phyloP scores from a whole-genome alignment of 179 eudicot genomes.

The Beta lomatogona region DNA sequence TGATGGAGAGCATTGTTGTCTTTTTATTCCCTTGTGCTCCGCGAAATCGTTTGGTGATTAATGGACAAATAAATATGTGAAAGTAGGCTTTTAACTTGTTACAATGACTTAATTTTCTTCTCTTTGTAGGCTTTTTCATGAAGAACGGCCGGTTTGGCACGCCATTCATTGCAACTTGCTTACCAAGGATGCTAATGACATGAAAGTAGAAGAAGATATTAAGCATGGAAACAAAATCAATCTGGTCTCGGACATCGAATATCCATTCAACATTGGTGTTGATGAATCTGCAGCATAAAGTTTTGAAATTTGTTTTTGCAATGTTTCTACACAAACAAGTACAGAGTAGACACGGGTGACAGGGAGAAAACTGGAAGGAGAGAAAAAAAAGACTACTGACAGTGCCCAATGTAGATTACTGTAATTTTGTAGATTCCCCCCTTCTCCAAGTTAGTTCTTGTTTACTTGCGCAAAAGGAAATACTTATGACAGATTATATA shows the following conservation, averaged over 20 bases:
- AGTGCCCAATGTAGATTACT: conserved; percentile 4
- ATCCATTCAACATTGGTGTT: conserved; percentile 32
- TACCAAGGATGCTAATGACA: conserved; percentile 50
- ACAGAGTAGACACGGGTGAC: background rate
- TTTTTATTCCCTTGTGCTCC: too few relatives aligned
- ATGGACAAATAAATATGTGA: too few relatives aligned
- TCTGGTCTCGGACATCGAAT: conserved; percentile 47
- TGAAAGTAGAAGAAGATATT: conserved; percentile 38
- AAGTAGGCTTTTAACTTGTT: background rate
- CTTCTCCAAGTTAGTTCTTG: background rate
- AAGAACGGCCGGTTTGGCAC: conserved; percentile 89
- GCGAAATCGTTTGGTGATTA: too few relatives aligned
- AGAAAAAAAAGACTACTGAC: too few relatives aligned
- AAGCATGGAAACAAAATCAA: conserved; percentile 44
- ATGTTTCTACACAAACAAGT: background rate
- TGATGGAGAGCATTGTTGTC: too few relatives aligned
- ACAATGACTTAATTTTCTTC: background rate
- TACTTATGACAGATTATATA: too few relatives aligned
- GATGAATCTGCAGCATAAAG: conserved; percentile 49
- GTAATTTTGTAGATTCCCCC: conserved; percentile 23
- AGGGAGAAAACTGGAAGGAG: too few relatives aligned
- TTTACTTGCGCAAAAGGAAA: too few relatives aligned
- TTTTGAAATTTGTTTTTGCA: background rate
- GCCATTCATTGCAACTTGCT: conserved; percentile 72
- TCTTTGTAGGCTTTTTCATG: conserved; percentile 75